Evolutionary conservation across 129 eudicot genomes (phyloP).

Genomic region (Escallonia rubra): DNA sequence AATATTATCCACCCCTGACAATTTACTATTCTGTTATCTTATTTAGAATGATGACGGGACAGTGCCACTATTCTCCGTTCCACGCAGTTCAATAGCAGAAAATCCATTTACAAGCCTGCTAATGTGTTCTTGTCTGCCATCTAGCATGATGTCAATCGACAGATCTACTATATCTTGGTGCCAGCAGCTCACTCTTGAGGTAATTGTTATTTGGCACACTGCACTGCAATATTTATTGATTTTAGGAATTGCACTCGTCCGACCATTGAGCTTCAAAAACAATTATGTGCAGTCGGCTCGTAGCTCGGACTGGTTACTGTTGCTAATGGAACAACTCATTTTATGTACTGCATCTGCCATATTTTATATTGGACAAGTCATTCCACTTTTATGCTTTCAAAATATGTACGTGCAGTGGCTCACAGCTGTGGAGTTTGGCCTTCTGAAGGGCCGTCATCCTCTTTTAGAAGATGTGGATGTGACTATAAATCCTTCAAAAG

Average conservation of each 20-base stretch:
- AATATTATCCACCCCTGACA: conserved; percentile 11
- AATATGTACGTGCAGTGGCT: conserved; percentile 67
- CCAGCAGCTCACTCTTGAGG: conserved; percentile 72
- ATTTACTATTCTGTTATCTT: conserved; percentile 14
- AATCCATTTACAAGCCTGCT: conserved; percentile 89
- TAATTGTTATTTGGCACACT: conserved; percentile 39
- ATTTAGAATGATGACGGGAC: conserved; percentile 50
- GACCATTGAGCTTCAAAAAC: no score
- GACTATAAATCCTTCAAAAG: conserved; percentile 63
- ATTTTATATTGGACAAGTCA: neutral
- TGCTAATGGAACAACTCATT: conserved; percentile 1
- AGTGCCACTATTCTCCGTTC: conserved; percentile 61
- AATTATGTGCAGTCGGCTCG: no score
- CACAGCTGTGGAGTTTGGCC: conserved; percentile 83
- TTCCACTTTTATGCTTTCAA: neutral
- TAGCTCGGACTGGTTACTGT: neutral
- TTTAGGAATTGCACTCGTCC: no score
- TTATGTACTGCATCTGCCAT: neutral
- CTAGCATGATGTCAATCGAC: conserved; percentile 23
- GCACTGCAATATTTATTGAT: no score
- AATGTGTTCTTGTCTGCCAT: conserved; percentile 48
- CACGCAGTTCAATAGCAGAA: conserved; percentile 58
- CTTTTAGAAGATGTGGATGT: conserved; percentile 75
- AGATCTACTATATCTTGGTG: conserved; percentile 52
- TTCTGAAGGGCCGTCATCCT: conserved; percentile 91